Evolutionary conservation across 2,329 filamentous ascomycete species (phyloP).

Genomic region (Tolypocladium sp.): DNA sequence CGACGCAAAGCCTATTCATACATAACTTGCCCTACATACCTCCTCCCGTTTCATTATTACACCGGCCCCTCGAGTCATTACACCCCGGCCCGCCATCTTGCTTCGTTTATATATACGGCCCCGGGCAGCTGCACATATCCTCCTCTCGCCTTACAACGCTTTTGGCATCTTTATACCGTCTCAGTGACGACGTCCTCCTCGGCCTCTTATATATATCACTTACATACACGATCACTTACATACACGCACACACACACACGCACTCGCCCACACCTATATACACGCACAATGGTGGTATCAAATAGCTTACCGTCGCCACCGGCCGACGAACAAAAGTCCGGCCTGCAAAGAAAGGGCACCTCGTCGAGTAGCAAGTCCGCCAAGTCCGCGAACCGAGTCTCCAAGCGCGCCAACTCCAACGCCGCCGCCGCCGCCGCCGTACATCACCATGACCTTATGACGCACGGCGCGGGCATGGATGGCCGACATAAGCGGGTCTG

Average conservation of each 20-base stretch:
- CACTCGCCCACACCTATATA: neutral
- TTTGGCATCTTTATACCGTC: neutral
- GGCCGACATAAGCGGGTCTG: slow-evolving; percentile 55
- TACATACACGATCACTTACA: neutral
- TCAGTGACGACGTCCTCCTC: neutral
- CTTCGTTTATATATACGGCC: neutral
- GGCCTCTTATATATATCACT: neutral
- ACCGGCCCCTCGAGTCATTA: slow-evolving; percentile 1
- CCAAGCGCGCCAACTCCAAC: slow-evolving; percentile 38
- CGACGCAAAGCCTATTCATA: neutral
- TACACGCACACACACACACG: neutral
- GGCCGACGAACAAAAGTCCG: slow-evolving; percentile 34
- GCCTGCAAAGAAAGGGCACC: slow-evolving; percentile 26
- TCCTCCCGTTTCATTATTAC: slow-evolving; percentile 2
- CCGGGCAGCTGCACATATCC: neutral
- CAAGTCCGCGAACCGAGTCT: slow-evolving; percentile 40
- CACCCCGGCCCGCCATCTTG: neutral
- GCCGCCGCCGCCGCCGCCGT: slow-evolving; percentile 20
- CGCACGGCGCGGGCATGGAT: slow-evolving; percentile 31
- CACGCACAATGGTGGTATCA: slow-evolving; percentile 32
- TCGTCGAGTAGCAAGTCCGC: slow-evolving; percentile 17
- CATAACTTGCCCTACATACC: neutral
- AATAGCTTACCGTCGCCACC: slow-evolving; percentile 42
- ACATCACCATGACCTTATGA: slow-evolving; percentile 27
- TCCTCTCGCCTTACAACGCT: neutral